These are phyloP conservation scores for Chytriomyces sp. DNA, from an alignment of 192 early-diverging fungal genomes.

Conservation along the genomic window DNA sequence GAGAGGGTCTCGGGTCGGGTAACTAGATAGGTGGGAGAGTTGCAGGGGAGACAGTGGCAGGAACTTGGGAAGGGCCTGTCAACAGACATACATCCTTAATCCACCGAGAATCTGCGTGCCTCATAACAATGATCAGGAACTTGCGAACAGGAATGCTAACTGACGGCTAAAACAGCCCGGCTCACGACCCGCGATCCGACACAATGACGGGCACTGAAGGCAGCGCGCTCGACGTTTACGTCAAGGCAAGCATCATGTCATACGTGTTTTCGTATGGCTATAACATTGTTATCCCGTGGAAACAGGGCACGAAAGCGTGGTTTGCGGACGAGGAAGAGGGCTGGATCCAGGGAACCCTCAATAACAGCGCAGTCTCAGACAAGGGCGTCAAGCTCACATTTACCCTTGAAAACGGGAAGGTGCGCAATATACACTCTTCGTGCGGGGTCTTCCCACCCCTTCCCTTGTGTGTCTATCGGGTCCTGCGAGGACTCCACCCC, in stretches of 20 bases:
- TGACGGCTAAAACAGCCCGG: too few relatives aligned
- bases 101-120: too few relatives aligned
- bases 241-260: constrained; percentile 14
- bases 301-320: constrained; percentile 72
- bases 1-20: too few relatives aligned
- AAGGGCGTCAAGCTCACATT: constrained; percentile 69
- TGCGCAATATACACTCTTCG: constrained; percentile 52
- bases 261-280: too few relatives aligned
- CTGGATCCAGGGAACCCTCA: constrained; percentile 75
- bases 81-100: too few relatives aligned
- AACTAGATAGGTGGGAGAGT: too few relatives aligned
- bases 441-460: background rate
- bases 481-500: background rate
- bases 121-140: too few relatives aligned
- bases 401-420: constrained; percentile 56
- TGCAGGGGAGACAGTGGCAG: too few relatives aligned
- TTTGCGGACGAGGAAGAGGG: constrained; percentile 83
- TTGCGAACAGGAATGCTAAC: too few relatives aligned
- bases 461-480: background rate
- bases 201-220: constrained; percentile 8
- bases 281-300: background rate
- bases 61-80: too few relatives aligned
- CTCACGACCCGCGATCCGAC: too few relatives aligned
- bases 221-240: constrained; percentile 24
- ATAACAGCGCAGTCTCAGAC: constrained; percentile 43